These are phyloP conservation scores for Aphanocladium album DNA, from an alignment of 2,329 filamentous ascomycete species.

Conservation along the genomic window DNA sequence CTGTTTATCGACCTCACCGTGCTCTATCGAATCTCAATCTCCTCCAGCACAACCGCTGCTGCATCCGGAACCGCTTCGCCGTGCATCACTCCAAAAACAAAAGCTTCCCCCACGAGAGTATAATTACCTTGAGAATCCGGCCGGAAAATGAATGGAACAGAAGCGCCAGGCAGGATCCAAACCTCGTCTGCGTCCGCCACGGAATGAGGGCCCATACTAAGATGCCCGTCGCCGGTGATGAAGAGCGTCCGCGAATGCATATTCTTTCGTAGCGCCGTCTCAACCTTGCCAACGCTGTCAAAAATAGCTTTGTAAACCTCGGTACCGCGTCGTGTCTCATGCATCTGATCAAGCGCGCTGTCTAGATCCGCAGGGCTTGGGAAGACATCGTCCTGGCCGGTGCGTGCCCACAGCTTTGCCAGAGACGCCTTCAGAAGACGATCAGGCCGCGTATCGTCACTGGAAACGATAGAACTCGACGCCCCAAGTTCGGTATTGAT, in stretches of 20 bases:
- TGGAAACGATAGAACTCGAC: too few species aligned
- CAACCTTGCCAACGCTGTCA: neutral
- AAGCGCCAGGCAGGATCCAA: neutral
- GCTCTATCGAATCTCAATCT: neutral
- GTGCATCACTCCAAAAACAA: neutral
- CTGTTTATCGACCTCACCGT: too few species aligned
- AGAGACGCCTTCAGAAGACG: neutral
- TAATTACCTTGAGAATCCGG: neutral
- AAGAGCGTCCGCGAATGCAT: neutral
- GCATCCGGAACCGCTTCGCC: neutral
- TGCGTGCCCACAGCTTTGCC: neutral
- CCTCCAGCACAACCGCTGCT: neutral
- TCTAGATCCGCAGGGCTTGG: neutral
- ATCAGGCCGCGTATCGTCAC: neutral
- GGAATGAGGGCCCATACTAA: neutral
- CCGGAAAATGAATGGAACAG: neutral
- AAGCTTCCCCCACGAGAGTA: neutral
- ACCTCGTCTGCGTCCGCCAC: neutral
- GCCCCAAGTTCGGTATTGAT: neutral
- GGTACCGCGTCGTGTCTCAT: neutral
- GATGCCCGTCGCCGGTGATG: neutral
- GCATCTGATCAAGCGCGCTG: neutral
- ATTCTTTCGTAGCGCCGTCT: neutral
- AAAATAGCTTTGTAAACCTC: neutral
- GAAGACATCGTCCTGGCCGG: neutral